A percentile compares a stretch with the other conserved stretches of the same genome.
Conservation (phyloP, 306 rosid species). For the Luffa aegyptiaca region DNA sequence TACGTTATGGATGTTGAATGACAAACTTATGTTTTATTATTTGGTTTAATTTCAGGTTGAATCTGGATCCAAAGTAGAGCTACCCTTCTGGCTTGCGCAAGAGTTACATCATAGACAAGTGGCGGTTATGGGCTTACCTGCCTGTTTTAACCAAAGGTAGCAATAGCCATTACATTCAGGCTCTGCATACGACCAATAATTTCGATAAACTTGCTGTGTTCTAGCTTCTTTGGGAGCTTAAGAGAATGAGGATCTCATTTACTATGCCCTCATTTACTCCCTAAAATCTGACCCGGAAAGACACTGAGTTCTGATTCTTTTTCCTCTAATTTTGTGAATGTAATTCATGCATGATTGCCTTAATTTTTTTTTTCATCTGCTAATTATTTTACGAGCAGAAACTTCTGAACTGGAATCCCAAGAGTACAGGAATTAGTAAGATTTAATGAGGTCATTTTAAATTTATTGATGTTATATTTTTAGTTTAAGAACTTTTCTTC, state of each 20-base stretch:
- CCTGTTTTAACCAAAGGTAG: conserved; percentile 77
- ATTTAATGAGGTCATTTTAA: neutral
- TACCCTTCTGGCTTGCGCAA: conserved; percentile 92
- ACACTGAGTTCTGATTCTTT: neutral
- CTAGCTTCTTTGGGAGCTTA: neutral
- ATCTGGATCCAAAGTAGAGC: conserved; percentile 76
- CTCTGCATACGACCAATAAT: neutral
- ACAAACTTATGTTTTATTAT: conserved; percentile 15
- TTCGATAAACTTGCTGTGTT: neutral
- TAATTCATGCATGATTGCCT: neutral
- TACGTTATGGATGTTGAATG: conserved; percentile 8
- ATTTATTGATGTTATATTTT: neutral
- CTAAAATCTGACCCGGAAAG: too few species aligned
- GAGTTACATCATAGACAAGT: conserved; percentile 74
- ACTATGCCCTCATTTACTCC: neutral
- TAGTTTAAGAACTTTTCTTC: conserved; percentile 39
- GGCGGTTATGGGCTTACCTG: conserved; percentile 48
- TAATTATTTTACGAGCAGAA: neutral
- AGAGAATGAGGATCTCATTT: neutral
- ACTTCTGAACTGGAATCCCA: neutral
- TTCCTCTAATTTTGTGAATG: neutral
- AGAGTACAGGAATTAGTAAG: neutral
- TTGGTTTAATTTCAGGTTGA: conserved; percentile 59
- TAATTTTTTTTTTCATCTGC: neutral
- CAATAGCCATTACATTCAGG: conserved; percentile 4